Evolutionary conservation across 164 flowering plant genomes (phyloP).

Genomic region (Umbilicus rupestris): DNA sequence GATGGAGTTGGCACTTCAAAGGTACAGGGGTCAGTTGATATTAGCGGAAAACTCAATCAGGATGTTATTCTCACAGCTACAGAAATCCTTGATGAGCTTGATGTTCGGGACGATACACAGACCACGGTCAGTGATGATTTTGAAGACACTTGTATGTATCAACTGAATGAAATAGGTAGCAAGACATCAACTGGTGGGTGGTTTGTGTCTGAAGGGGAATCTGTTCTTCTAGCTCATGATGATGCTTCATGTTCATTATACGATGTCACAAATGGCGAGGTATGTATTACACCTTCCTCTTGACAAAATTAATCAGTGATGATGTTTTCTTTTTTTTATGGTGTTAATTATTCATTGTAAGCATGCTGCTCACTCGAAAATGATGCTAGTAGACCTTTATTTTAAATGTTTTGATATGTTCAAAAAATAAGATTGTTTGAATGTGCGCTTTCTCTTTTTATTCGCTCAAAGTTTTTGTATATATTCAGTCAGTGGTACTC

Average conservation of each 20-base stretch:
- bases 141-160: conserved; percentile 39
- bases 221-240: conserved; percentile 83
- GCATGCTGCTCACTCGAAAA: too few species aligned
- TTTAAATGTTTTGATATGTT: too few species aligned
- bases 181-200: conserved; percentile 87
- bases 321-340: not conserved
- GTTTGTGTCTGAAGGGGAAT: conserved; percentile 94
- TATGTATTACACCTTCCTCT: conserved; percentile 13
- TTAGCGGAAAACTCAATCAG: conserved; percentile 16
- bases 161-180: conserved; percentile 56
- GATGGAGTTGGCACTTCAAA: conserved; percentile 25
- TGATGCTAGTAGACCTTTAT: too few species aligned
- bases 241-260: conserved; percentile 84
- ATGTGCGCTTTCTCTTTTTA: too few species aligned
- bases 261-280: conserved; percentile 84
- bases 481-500: too few species aligned
- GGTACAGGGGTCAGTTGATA: conserved; percentile 17
- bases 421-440: too few species aligned
- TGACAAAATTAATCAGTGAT: not conserved
- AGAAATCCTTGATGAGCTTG: conserved; percentile 65
- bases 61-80: conserved; percentile 41
- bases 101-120: conserved; percentile 52
- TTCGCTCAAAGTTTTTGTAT: too few species aligned
- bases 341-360: too few species aligned
- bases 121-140: conserved; percentile 33